phyloP scores from a whole-genome alignment of 1,284 basidiomycete species.

The Apiotrichum siamense region DNA sequence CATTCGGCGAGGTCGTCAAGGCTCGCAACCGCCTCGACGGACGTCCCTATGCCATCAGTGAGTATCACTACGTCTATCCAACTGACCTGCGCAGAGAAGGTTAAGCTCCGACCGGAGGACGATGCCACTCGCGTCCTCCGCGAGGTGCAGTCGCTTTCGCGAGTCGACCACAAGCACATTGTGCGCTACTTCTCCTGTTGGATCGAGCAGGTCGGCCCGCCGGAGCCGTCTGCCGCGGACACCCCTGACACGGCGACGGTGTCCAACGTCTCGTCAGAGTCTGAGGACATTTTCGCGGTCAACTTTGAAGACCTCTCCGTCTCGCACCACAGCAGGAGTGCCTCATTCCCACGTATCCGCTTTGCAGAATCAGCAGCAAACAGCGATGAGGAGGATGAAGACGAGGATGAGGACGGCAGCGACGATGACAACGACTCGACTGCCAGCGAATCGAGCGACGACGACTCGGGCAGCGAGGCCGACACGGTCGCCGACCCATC shows the following conservation, averaged over 20 bases:
- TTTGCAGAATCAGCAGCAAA: constrained; percentile 29
- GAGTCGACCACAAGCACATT: constrained; percentile 81
- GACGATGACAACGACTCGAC: constrained; percentile 16
- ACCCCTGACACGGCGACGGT: not conserved
- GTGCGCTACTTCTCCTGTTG: constrained; percentile 63
- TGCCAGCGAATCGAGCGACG: constrained; percentile 17
- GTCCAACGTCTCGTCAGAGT: constrained; percentile 12
- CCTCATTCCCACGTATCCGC: constrained; percentile 43
- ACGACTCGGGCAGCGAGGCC: constrained; percentile 23
- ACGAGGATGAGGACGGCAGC: constrained; percentile 17
- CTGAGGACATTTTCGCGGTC: constrained; percentile 39
- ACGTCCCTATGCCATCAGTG: constrained; percentile 44
- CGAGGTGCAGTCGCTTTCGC: constrained; percentile 82
- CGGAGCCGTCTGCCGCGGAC: constrained; percentile 5
- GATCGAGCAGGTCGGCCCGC: constrained; percentile 40
- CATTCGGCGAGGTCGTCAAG: constrained; percentile 90
- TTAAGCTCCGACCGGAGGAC: constrained; percentile 69
- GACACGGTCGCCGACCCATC: constrained; percentile 34
- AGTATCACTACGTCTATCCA: constrained; percentile 20
- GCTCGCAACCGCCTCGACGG: constrained; percentile 68
- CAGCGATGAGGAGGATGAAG: constrained; percentile 36
- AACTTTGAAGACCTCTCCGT: constrained; percentile 42
- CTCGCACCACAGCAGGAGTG: constrained; percentile 35
- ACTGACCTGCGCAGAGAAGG: constrained; percentile 64
- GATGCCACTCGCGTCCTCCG: constrained; percentile 83